These are phyloP conservation scores for Penicillium sp. DNA, from an alignment of 2,329 filamentous ascomycete species.

Conservation along the genomic window DNA sequence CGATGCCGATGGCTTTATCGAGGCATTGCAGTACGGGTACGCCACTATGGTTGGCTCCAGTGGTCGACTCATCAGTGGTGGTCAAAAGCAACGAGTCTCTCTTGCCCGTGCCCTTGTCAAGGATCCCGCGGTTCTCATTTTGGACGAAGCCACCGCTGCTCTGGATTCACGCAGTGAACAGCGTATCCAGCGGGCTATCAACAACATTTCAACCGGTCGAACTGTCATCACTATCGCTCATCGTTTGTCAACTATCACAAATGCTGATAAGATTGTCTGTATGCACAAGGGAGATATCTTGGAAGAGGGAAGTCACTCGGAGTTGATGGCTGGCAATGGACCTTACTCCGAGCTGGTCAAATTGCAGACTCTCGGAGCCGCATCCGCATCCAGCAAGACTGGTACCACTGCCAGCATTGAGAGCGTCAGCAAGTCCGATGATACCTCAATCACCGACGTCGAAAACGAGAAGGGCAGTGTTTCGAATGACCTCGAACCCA, in stretches of 20 bases:
- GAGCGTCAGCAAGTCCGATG: constrained; percentile 28
- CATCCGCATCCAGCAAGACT: constrained; percentile 47
- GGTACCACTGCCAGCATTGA: constrained; percentile 50
- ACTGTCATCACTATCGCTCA: constrained; percentile 71
- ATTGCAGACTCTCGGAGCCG: constrained; percentile 50
- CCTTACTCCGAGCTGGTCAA: constrained; percentile 26
- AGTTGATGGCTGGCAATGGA: constrained; percentile 50
- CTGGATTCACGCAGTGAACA: constrained; percentile 55
- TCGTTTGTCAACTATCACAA: constrained; percentile 55
- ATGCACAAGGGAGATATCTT: constrained; percentile 53
- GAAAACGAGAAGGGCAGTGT: constrained; percentile 20
- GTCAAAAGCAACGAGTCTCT: constrained; percentile 75
- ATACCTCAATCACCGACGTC: constrained; percentile 25
- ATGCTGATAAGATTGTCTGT: constrained; percentile 57
- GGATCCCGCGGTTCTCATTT: constrained; percentile 66
- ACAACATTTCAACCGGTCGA: constrained; percentile 56
- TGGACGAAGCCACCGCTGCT: constrained; percentile 76
- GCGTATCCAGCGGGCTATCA: constrained; percentile 54
- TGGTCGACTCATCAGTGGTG: constrained; percentile 69
- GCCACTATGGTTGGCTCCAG: constrained; percentile 72
- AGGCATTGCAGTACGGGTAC: constrained; percentile 52
- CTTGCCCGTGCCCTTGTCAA: constrained; percentile 76
- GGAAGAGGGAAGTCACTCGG: constrained; percentile 52
- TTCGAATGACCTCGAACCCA: constrained; percentile 6
- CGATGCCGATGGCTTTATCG: constrained; percentile 49